A percentile compares a stretch with the other conserved stretches of the same genome.
Conservation (phyloP, 306 rosid species). For the Inga laurina region DNA sequence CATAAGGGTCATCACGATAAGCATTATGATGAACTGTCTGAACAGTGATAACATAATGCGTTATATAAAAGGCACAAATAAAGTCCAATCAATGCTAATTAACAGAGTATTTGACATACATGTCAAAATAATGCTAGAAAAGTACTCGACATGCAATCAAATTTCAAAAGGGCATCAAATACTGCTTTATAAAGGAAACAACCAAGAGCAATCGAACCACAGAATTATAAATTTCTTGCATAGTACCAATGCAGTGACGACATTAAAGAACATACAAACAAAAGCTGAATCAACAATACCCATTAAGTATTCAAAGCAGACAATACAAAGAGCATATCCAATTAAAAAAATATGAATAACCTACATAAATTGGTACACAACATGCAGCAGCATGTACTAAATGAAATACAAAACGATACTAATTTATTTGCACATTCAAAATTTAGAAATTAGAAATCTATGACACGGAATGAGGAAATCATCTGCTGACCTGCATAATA, state of each 20-base stretch:
- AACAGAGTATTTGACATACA: too few relatives aligned
- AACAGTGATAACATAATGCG: not conserved
- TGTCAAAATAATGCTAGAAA: not conserved
- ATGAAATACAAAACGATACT: not conserved
- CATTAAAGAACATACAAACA: not conserved
- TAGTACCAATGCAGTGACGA: not conserved
- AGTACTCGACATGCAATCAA: not conserved
- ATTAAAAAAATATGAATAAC: not conserved
- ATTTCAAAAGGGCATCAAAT: not conserved
- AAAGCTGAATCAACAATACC: not conserved
- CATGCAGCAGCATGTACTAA: not conserved
- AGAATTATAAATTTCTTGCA: not conserved
- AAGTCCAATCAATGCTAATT: not conserved
- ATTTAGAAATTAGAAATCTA: not conserved
- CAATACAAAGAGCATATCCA: not conserved
- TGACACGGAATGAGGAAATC: not conserved
- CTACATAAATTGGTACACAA: not conserved
- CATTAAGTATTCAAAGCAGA: not conserved
- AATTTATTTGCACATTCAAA: not conserved
- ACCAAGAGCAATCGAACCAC: not conserved
- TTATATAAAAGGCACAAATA: not conserved
- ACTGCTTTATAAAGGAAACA: not conserved
- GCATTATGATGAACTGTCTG: conserved; percentile 93
- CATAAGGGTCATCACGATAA: conserved; percentile 79
- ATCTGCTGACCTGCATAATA: conserved; percentile 66